Percentiles rank a stretch among this genome's conserved stretches.
Conservation (phyloP, 2,329 filamentous ascomycete species). For the Kalaharituber pfeilii region DNA sequence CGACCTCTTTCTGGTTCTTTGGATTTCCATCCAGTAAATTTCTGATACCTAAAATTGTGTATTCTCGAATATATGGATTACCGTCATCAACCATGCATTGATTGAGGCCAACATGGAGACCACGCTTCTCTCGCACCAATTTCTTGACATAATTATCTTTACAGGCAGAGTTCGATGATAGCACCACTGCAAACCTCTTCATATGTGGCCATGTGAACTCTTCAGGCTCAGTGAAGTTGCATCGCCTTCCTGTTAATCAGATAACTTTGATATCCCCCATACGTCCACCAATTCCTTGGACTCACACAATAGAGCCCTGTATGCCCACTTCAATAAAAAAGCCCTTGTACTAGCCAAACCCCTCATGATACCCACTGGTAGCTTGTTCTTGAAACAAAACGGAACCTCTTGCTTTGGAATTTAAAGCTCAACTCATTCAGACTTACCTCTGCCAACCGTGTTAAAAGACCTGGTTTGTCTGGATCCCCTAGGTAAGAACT, state of each 20-base stretch:
- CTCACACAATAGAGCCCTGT: no score
- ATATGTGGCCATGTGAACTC: conserved; percentile 24
- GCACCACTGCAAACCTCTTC: conserved; percentile 20
- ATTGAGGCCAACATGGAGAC: conserved; percentile 18
- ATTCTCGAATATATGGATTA: conserved; percentile 23
- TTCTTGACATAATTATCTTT: conserved; percentile 20
- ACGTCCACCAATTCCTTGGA: no score
- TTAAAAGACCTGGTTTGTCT: no score
- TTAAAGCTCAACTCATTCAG: no score
- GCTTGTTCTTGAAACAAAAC: no score
- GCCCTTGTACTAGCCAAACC: no score
- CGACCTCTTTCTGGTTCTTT: conserved; percentile 21
- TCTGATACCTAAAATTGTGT: conserved; percentile 21
- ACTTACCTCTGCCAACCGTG: no score
- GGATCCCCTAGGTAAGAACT: no score
- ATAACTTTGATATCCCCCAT: no score
- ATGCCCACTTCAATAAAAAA: no score
- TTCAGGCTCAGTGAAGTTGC: conserved; percentile 22
- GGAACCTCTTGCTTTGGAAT: no score
- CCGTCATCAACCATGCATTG: conserved; percentile 23
- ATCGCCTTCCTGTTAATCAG: conserved; percentile 13
- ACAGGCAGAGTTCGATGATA: conserved; percentile 19
- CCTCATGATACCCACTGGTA: no score
- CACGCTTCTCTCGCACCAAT: conserved; percentile 18
- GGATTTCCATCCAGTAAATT: conserved; percentile 21